phyloP scores from a whole-genome alignment of 495 filamentous ascomycete species.

The Annulohypoxylon bovei region DNA sequence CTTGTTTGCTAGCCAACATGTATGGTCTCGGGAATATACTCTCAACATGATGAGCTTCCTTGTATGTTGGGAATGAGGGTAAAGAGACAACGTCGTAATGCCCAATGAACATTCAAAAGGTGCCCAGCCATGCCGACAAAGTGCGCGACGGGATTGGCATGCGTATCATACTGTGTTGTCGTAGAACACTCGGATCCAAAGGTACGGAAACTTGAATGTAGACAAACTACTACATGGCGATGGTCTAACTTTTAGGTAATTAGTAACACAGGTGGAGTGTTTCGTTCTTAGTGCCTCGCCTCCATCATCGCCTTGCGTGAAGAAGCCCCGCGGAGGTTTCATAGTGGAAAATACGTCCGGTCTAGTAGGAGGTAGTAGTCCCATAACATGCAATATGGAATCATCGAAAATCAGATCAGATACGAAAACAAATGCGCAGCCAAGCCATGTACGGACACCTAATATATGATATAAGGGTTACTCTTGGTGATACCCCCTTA shows the following conservation, averaged over 20 bases:
- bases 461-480: background rate
- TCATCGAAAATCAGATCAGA: background rate
- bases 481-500: slow-evolving; percentile 1
- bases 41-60: background rate
- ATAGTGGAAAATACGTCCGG: background rate
- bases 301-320: background rate
- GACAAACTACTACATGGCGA: background rate
- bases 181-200: slow-evolving; percentile 4
- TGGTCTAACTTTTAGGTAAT: background rate
- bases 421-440: background rate
- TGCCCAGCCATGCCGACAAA: background rate
- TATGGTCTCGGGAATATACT: background rate
- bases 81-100: background rate
- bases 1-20: background rate
- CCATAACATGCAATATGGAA: too few species aligned
- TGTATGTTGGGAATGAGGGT: background rate
- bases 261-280: slow-evolving; percentile 1
- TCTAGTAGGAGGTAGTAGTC: too few species aligned
- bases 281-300: background rate
- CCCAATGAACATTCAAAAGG: background rate
- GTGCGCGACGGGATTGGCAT: background rate
- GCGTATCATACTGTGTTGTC: background rate
- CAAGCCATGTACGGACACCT: background rate
- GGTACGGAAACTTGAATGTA: background rate
- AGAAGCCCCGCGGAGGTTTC: slow-evolving; percentile 1